A percentile compares a stretch with the other conserved stretches of the same genome.
phyloP scores from a whole-genome alignment of 2,329 filamentous ascomycete genomes.

The Neofusicoccum sp. region DNA sequence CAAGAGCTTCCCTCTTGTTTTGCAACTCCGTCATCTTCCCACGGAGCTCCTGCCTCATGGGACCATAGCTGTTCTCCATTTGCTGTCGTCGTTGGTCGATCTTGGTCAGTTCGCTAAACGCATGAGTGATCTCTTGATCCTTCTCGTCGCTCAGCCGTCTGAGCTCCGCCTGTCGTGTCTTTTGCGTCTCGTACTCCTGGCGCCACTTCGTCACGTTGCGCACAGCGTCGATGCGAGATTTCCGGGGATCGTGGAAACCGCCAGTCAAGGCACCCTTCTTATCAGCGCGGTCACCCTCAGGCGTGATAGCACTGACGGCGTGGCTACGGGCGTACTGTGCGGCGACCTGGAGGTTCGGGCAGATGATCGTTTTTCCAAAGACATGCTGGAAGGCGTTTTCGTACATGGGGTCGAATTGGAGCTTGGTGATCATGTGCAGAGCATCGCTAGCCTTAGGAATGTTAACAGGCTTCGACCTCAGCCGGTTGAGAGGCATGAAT shows the following conservation, averaged over 20 bases:
- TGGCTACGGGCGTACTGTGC: slow-evolving; percentile 91
- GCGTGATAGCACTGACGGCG: slow-evolving; percentile 88
- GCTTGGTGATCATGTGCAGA: slow-evolving; percentile 81
- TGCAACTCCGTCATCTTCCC: slow-evolving; percentile 75
- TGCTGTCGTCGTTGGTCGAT: slow-evolving; percentile 76
- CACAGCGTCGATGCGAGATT: slow-evolving; percentile 85
- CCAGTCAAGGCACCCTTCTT: slow-evolving; percentile 95
- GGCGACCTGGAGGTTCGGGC: slow-evolving; percentile 84
- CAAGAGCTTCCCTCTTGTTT: slow-evolving; percentile 71
- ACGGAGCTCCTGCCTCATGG: slow-evolving; percentile 74
- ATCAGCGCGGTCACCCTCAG: slow-evolving; percentile 91
- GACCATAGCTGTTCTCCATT: slow-evolving; percentile 79
- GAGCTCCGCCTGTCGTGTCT: slow-evolving; percentile 66
- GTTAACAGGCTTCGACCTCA: slow-evolving; percentile 71
- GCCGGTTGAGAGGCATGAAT: slow-evolving; percentile 87
- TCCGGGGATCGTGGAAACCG: slow-evolving; percentile 85
- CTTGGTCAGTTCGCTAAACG: slow-evolving; percentile 83
- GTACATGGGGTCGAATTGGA: slow-evolving; percentile 74
- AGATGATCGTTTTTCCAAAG: slow-evolving; percentile 93
- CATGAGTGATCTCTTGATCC: slow-evolving; percentile 85
- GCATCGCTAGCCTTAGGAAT: slow-evolving; percentile 86
- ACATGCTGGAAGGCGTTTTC: slow-evolving; percentile 91
- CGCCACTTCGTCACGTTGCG: slow-evolving; percentile 74
- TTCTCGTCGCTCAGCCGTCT: slow-evolving; percentile 72
- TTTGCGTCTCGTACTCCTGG: slow-evolving; percentile 70